A percentile compares a stretch with the other conserved stretches of the same genome.
Evolutionary conservation across 495 filamentous ascomycete species (phyloP).

Genomic region (Acidiella bohemica): DNA sequence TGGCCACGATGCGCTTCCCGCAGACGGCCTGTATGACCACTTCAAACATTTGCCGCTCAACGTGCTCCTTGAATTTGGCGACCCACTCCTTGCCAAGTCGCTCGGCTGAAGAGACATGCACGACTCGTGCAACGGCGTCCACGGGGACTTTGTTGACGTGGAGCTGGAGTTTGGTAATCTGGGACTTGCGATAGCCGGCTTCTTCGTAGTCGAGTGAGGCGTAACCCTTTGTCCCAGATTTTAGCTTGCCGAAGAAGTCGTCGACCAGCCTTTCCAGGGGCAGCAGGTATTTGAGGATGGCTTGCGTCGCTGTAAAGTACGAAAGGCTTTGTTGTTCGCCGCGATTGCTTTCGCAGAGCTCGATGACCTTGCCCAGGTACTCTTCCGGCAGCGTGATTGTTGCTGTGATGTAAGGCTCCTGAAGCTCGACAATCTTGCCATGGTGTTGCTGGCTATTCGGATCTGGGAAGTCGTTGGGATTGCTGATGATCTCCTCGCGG

Average conservation of each 20-base stretch:
- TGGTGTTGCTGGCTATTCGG: conserved; percentile 48
- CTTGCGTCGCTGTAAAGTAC: conserved; percentile 88
- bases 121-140: conserved; percentile 82
- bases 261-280: conserved; percentile 82
- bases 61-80: conserved; percentile 91
- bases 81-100: conserved; percentile 77
- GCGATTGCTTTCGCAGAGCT: conserved; percentile 82
- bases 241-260: conserved; percentile 94
- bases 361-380: conserved; percentile 85
- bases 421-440: conserved; percentile 47
- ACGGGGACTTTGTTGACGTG: conserved; percentile 88
- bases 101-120: conserved; percentile 67
- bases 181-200: conserved; percentile 66
- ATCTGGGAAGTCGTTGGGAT: conserved; percentile 77
- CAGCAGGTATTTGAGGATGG: conserved; percentile 85
- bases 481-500: conserved; percentile 59
- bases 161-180: conserved; percentile 79
- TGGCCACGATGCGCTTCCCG: conserved; percentile 70
- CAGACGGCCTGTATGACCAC: conserved; percentile 86
- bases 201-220: conserved; percentile 93
- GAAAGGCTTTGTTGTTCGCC: conserved; percentile 73
- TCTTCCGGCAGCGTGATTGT: conserved; percentile 90
- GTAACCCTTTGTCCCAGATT: conserved; percentile 71
- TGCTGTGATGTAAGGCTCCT: conserved; percentile 73
- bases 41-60: conserved; percentile 91